A percentile compares a stretch with the other conserved stretches of the same genome.
Conservation (phyloP, 2,329 filamentous ascomycete genomes). For the Penicillium concentricum region DNA sequence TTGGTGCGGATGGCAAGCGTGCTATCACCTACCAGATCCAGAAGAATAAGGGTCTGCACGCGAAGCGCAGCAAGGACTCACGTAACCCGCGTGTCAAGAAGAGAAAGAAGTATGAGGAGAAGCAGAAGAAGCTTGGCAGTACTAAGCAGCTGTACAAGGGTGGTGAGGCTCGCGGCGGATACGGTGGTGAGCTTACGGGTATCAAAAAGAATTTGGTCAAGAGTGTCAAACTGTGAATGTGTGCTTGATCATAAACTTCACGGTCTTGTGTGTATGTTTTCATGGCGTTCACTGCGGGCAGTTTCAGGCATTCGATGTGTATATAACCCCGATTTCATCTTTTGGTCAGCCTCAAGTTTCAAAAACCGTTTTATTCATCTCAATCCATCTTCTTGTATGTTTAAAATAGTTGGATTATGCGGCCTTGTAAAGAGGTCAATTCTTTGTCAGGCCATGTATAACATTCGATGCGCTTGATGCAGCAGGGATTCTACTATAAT, state of each 20-base stretch:
- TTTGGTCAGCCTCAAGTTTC: conserved; percentile 8
- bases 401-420: too few species aligned
- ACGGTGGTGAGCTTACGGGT: conserved; percentile 88
- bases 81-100: conserved; percentile 97
- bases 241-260: conserved; percentile 15
- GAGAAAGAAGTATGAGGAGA: conserved; percentile 91
- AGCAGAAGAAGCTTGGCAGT: conserved; percentile 93
- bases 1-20: conserved; percentile 82
- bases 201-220: conserved; percentile 93
- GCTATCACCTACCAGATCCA: conserved; percentile 91
- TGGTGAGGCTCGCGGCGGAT: conserved; percentile 78
- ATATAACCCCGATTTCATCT: conserved; percentile 23
- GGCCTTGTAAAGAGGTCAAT: too few species aligned
- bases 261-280: conserved; percentile 16
- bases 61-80: conserved; percentile 88
- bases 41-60: conserved; percentile 95
- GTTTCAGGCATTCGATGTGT: conserved; percentile 26
- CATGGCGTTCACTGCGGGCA: conserved; percentile 23
- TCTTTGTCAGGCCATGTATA: too few species aligned
- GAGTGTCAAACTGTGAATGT: conserved; percentile 77
- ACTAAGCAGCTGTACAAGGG: conserved; percentile 85
- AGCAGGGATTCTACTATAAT: neutral
- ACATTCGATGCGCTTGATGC: neutral
- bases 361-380: conserved; percentile 2
- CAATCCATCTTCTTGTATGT: neutral